Percentiles rank a stretch among this genome's conserved stretches.
phyloP scores from a whole-genome alignment of 176 grass and related monocot species.

The Rhynchospora pubera region DNA sequence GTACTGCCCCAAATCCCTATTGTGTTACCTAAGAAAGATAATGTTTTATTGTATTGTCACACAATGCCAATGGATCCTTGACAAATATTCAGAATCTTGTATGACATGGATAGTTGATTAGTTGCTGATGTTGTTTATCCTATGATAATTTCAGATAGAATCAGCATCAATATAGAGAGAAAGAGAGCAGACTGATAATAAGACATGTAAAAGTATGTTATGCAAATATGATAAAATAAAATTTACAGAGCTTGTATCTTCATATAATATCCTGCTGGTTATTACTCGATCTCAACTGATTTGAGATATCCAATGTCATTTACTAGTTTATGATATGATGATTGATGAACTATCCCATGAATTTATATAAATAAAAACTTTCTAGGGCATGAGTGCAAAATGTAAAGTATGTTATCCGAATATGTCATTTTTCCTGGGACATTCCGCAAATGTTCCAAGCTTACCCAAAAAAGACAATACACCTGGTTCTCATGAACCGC shows the following conservation, averaged over 20 bases:
- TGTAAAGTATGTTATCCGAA: neutral
- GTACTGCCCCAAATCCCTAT: neutral
- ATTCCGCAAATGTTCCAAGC: neutral
- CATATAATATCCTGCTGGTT: neutral
- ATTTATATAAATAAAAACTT: neutral
- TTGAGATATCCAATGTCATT: neutral
- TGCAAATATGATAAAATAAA: neutral
- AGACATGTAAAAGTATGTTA: neutral
- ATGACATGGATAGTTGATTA: neutral
- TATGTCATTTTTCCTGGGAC: neutral
- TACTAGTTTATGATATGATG: neutral
- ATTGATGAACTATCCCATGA: neutral
- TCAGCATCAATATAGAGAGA: neutral
- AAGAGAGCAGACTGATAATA: neutral
- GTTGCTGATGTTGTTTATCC: neutral
- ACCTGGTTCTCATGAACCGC: neutral
- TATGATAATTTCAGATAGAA: neutral
- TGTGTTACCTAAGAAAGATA: neutral
- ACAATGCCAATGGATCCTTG: neutral
- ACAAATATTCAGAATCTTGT: neutral
- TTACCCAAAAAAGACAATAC: neutral
- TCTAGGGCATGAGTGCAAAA: neutral
- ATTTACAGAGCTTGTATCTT: neutral
- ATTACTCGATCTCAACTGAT: neutral
- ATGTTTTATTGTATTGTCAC: neutral